Evolutionary conservation across 1,284 basidiomycete species (phyloP).

Genomic region (Leccinum subspadiceum): DNA sequence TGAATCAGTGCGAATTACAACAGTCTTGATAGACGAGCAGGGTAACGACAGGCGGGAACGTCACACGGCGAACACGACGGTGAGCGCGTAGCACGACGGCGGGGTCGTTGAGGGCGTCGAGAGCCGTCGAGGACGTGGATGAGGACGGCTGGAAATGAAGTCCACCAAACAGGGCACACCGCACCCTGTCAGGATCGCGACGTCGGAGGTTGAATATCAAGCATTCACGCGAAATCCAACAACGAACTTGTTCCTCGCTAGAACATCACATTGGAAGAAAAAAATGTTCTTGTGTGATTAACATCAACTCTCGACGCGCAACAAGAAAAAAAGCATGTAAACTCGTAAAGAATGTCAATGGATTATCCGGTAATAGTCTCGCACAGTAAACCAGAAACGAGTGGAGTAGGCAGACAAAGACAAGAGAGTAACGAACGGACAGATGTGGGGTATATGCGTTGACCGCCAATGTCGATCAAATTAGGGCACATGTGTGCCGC

Average conservation of each 20-base stretch:
- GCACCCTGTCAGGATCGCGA: conserved; percentile 14
- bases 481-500: conserved; percentile 18
- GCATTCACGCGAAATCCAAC: conserved; percentile 7
- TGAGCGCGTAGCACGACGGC: conserved; percentile 17
- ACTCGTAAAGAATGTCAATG: conserved; percentile 37
- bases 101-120: conserved; percentile 5
- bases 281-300: conserved; percentile 10
- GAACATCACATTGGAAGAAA: conserved; percentile 10
- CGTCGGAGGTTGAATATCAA: conserved; percentile 32
- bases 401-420: conserved; percentile 26
- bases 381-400: conserved; percentile 36
- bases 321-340: conserved; percentile 28
- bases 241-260: conserved; percentile 1
- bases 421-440: conserved; percentile 35
- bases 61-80: conserved; percentile 15
- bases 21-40: conserved; percentile 8
- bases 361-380: conserved; percentile 37
- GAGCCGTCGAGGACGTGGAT: conserved; percentile 8
- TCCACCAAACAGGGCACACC: conserved; percentile 10
- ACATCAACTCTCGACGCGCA: conserved; percentile 26
- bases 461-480: conserved; percentile 26
- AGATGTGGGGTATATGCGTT: conserved; percentile 35
- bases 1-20: conserved; percentile 18
- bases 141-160: conserved; percentile 2
- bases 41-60: background rate